Conservation (phyloP, 768 basidiomycete genomes). For the Piloderma croceum region DNA sequence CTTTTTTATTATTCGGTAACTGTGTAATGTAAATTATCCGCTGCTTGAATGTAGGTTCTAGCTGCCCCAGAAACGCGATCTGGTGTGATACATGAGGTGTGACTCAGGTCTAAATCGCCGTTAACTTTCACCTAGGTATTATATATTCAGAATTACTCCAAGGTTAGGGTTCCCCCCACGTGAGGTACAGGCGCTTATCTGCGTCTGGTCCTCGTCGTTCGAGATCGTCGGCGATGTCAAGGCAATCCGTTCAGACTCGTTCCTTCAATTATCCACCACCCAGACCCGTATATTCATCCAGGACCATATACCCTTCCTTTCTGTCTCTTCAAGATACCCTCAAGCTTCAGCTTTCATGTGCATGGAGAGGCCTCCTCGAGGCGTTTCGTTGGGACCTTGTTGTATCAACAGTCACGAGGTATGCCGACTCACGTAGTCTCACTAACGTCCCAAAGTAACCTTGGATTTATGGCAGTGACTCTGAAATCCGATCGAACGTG, state of each 20-base stretch:
- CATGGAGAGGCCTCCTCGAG: constrained; percentile 57
- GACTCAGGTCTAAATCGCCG: no score
- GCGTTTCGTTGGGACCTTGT: constrained; percentile 71
- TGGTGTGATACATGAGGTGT: no score
- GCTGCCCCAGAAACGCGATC: no score
- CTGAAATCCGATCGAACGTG: constrained; percentile 68
- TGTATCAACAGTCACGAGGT: constrained; percentile 54
- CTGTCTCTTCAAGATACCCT: constrained; percentile 57
- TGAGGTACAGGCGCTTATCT: no score
- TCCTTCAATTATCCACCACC: constrained; percentile 31
- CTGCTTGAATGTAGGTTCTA: no score
- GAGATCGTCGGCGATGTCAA: constrained; percentile 23
- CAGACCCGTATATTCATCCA: constrained; percentile 35
- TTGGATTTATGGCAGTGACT: constrained; percentile 44
- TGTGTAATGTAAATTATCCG: no score
- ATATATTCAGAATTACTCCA: no score
- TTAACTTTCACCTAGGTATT: no score
- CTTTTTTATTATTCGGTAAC: no score
- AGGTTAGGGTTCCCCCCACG: no score
- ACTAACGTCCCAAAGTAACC: not conserved
- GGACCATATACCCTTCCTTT: constrained; percentile 63
- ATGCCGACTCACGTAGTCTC: constrained; percentile 11
- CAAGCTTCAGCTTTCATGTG: constrained; percentile 54
- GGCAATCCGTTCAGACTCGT: constrained; percentile 20
- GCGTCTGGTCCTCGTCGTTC: no score